These are phyloP conservation scores for Nicotiana tomentosiformis DNA, from an alignment of 257 asterid species.

Conservation along the genomic window DNA sequence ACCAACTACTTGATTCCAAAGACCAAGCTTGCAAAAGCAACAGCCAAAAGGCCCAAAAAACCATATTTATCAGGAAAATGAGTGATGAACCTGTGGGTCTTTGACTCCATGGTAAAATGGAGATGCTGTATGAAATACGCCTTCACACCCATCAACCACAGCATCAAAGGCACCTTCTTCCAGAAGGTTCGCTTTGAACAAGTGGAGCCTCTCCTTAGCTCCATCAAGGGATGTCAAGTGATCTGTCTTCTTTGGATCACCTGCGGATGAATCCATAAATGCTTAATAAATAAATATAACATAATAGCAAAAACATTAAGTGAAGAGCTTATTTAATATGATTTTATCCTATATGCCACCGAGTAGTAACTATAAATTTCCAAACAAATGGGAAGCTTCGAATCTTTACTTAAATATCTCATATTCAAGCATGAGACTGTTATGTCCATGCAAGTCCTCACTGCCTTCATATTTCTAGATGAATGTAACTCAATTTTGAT, in stretches of 20 bases:
- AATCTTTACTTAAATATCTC: neutral
- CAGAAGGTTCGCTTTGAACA: conserved; percentile 63
- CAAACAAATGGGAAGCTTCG: neutral
- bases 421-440: neutral
- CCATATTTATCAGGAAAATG: neutral
- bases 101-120: conserved; percentile 49
- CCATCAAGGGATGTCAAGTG: conserved; percentile 82
- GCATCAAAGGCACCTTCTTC: conserved; percentile 84
- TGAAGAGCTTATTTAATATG: neutral
- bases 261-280: conserved; percentile 28
- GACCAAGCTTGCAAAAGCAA: neutral
- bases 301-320: neutral
- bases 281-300: neutral
- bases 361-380: neutral
- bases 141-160: conserved; percentile 70
- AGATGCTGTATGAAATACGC: conserved; percentile 89
- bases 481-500: neutral
- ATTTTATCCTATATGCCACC: neutral
- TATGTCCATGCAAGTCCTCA: neutral
- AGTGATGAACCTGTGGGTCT: conserved; percentile 63
- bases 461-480: neutral
- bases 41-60: neutral
- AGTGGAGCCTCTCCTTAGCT: conserved; percentile 79
- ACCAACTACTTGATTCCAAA: neutral
- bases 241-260: conserved; percentile 55